Base-by-base conservation (phyloP, 805 yeast species). In the Pichia insulana region DNA sequence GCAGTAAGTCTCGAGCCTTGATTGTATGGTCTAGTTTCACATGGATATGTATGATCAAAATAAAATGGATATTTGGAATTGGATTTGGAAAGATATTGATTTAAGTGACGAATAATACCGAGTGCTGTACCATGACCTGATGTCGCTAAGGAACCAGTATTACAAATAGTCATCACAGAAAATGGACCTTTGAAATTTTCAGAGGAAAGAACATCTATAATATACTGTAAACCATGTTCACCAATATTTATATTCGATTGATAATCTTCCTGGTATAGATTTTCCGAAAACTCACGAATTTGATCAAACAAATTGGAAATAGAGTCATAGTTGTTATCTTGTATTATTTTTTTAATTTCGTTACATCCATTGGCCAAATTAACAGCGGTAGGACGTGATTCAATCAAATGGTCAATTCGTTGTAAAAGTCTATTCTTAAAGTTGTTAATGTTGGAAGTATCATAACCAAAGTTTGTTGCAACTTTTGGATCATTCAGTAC, bases 121-220 rank as follows among this genome's bases (percentile, higher is more conserved):
- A 90, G 69, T 0, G 97, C 97, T 5, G 98, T 90, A 26, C 98
- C 98, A 58, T 88, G 90, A 2, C 97, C 97, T 4, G 97, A 86
- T 1, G 98, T 90, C 1, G 98, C 98, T 45, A 90, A 68, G 0
- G 97, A 86, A 0, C 98, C 98, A 1, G 98, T 90, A 63, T 90
- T 90, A 63, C 98, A 90, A 43, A 92, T 85, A 1, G 97, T 90
- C 57, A 92, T 64, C 3, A 87, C 89, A 1, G 94, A 76, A 57
- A 88, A 80, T 4, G 81, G 80, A 11, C 83, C 86, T 16, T 61
- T 56, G 52, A 74, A 78, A 4, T 68, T 63, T 47, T 78, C 74
- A 15, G 61, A 49, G 16, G 58, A 52, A 49, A 82, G 63, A 20
- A 62, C 57, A 1, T 72, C 58, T 39, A 54, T 49, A 41, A 86